A percentile compares a stretch with the other conserved stretches of the same genome.
Conservation (phyloP, 192 early-diverging fungal species). For the Umbelopsis sp. region DNA sequence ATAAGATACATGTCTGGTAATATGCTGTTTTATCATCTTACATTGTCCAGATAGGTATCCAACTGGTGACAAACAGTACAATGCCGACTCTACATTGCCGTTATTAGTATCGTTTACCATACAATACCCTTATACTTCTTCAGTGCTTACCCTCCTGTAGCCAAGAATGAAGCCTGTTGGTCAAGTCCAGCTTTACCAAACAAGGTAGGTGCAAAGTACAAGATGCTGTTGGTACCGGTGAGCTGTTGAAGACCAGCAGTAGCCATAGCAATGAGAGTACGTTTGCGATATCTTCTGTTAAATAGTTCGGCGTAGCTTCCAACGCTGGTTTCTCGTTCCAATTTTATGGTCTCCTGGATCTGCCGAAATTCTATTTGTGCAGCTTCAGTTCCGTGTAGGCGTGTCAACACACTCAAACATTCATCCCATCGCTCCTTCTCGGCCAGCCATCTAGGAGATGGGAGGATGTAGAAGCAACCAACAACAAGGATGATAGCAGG, state of each 20-base stretch:
- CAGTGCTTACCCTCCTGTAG: background rate
- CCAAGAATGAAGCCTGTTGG: slow-evolving; percentile 1
- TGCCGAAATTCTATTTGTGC: slow-evolving; percentile 55
- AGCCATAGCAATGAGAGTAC: slow-evolving; percentile 47
- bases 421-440: slow-evolving; percentile 55
- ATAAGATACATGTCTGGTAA: background rate
- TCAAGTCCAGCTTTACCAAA: slow-evolving; percentile 52
- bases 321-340: slow-evolving; percentile 50
- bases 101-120: background rate
- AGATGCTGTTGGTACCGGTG: slow-evolving; percentile 68
- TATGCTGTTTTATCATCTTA: background rate
- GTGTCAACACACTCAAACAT: slow-evolving; percentile 52
- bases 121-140: background rate
- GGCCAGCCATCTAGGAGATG: slow-evolving; percentile 71
- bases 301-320: slow-evolving; percentile 48
- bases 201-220: slow-evolving; percentile 63
- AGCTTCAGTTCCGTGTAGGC: slow-evolving; percentile 51
- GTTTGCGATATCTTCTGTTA: slow-evolving; percentile 47
- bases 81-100: background rate
- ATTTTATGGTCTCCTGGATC: slow-evolving; percentile 49
- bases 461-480: slow-evolving; percentile 66
- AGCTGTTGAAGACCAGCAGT: slow-evolving; percentile 64
- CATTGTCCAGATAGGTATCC: slow-evolving; percentile 13
- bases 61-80: background rate
- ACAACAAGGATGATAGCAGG: slow-evolving; percentile 62